phyloP scores from a whole-genome alignment of 1,284 basidiomycete species.

The Microbotryum violaceum region DNA sequence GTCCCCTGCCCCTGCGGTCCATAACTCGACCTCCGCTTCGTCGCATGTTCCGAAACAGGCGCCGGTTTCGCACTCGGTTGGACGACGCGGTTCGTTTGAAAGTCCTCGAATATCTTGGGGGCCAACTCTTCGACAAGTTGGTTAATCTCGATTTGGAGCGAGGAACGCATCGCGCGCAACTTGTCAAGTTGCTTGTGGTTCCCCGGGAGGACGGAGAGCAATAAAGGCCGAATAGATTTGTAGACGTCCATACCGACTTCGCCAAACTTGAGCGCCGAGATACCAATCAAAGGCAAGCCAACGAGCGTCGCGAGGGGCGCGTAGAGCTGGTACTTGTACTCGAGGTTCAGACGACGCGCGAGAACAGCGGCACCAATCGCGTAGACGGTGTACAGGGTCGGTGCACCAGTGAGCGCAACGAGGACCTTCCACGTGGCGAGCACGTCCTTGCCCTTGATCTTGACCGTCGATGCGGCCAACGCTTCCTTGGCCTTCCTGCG shows the following conservation, averaged over 20 bases:
- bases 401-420: slow-evolving; percentile 83
- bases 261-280: slow-evolving; percentile 93
- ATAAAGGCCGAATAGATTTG: slow-evolving; percentile 89
- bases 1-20: slow-evolving; percentile 29
- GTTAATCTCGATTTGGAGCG: slow-evolving; percentile 78
- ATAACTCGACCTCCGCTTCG: slow-evolving; percentile 37
- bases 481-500: slow-evolving; percentile 93
- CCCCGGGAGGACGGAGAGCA: slow-evolving; percentile 83
- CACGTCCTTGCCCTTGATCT: slow-evolving; percentile 90
- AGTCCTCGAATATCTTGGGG: slow-evolving; percentile 79
- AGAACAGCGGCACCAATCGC: slow-evolving; percentile 70
- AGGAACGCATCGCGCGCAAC: slow-evolving; percentile 68
- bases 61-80: slow-evolving; percentile 74
- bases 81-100: slow-evolving; percentile 72
- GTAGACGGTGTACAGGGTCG: slow-evolving; percentile 78
- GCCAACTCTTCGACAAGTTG: slow-evolving; percentile 70
- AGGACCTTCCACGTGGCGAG: slow-evolving; percentile 97
- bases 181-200: slow-evolving; percentile 77
- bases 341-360: slow-evolving; percentile 60
- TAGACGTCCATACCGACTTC: slow-evolving; percentile 98
- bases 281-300: slow-evolving; percentile 79
- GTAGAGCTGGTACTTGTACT: slow-evolving; percentile 57
- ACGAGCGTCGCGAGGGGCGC: slow-evolving; percentile 73
- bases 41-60: slow-evolving; percentile 48
- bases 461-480: slow-evolving; percentile 89